Evolutionary conservation across 1,284 basidiomycete genomes (phyloP), one percentile per base, ranked within the genome.

Genomic region (Trametes hirsuta): DNA sequence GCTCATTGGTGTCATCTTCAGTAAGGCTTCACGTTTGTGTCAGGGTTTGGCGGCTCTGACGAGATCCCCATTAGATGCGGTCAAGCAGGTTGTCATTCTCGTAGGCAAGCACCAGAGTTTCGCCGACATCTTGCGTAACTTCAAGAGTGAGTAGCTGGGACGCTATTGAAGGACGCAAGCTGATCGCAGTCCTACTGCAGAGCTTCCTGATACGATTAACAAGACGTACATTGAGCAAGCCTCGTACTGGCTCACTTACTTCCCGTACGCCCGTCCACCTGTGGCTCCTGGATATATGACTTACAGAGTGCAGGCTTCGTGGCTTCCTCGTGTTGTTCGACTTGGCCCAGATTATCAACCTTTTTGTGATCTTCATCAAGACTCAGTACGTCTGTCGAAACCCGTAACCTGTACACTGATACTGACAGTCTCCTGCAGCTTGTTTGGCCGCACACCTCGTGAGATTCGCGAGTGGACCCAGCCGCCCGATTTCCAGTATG

Each of bases 381-480:
- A 95, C 92, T 3, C 78, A 83, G 82, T 84, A 68, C 58, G 79
- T 68, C 15, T 9, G 25, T 44, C 25, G 6, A 40, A 44, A 6
- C 35, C 37, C 48, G 25, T 24, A 34, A 36, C 21, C 2, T 37
- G 18, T 42, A 5, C 21, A 3, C 6, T 4, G 8, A 21, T 30
- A 15, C 25, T 48, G 47, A 42, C n/a, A n/a, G 11, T 21, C 21
- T 1, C 24, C 6, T 6, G 1, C 53, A 93, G 91, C 58, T 76
- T 95, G 48, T 93, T 98, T 70, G 94, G 95, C n/a, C 89, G 96
- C 58, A 99, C 97, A 0, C 97, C 96, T 47, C 87, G 97, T 67
- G 95, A 98, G 70, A 94, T 98, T 59, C 85, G 95, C 54, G 95
- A 98, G 69, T 96, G 93, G 89, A 98, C 97, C 6, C 92, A 96